Base-by-base conservation (phyloP, 2,329 filamentous ascomycete genomes). In the Alternaria consortialis region DNA sequence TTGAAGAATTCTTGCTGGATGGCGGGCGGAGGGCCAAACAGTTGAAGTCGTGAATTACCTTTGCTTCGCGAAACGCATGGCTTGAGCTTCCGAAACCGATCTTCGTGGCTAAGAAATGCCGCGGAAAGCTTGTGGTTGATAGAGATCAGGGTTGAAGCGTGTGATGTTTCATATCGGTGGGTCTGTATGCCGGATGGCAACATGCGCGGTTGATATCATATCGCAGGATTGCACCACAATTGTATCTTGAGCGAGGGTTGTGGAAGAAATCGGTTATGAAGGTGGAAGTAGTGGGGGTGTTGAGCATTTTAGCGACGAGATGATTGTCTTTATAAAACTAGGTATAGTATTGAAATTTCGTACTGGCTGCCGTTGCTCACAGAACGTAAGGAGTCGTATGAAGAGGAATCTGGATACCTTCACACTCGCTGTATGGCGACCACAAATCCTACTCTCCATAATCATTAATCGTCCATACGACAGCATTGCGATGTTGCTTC, bases 71-170 rank as follows among this genome's bases (percentile, higher is more conserved):
- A 50, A 50, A 50, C 46, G 32, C 46, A 34, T 37, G 46, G 32
- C 20, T 50, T 37, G 32, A 50, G 46, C 32, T 36, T 50, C 31
- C 31, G 32, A 50, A 50, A 50, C 46, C 31, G 46, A 36, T 36
- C 32, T 50, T 5, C 31, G n/a, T 27, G 32, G 46, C 46, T 37
- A 50, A 50, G 46, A 50, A 37, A 50, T 50, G 46, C 46, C 46
- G 46, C 32, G 46, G 46, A 50, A 50, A 50, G 46, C 46, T 50
- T 50, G 32, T 50, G 46, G 31, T 34, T 50, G 46, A 36, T 50
- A n/a, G 31, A 36, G 31, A 25, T 50, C 20, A 37, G 32, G 46
- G 32, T 50, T 37, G 46, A 34, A 23, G 46, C 46, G 20, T 50
- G 31, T 27, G 17, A 11, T 15, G 46, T 50, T 50, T 36, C 46